Base-by-base conservation (phyloP, 192 early-diverging fungal genomes). In the Mortierella antarctica region DNA sequence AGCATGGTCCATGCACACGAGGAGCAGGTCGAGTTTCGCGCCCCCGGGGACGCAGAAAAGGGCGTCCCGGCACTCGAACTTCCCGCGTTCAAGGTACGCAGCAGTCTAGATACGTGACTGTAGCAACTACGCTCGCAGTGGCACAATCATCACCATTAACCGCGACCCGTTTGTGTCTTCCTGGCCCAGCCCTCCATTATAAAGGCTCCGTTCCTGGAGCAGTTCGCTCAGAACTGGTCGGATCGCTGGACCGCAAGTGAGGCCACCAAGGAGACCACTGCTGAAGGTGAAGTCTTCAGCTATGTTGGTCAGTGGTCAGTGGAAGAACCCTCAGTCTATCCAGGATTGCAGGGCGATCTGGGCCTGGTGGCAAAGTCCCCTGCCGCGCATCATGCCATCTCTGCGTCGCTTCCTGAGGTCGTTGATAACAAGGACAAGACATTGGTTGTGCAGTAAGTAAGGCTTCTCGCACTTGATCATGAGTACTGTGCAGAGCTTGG, bases 351-450 rank as follows among this genome's bases (percentile, higher is more conserved):
- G n/a, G 91, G 89, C 47, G 95, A 97, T 83, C 67, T 83, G 40
- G 95, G 91, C 17, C 85, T 97, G 40, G 92, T 95, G 10, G 89
- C 93, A 57, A 94, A 95, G 83, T 87, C 89, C 55, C 81, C 89
- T 17, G 95, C 94, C 18, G 89, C 93, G 4, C 93, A 95, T 82
- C 93, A 95, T 65, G 95, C 96, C 17, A 95, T 97, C 63, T 92
- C 96, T 17, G 88, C 92, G 2, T 77, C 70, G 54, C 91, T 97
- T 44, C 76, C 83, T 11, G 64, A 82, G 48, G 90, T 92, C 2
- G 56, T 97, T 46, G 94, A 95, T 67, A 89, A 90, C 41, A 90
- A 83, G 4, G 89, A 83, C 51, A 89, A 92, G 69, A 83, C 89
- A 13, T 80, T 96, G 42, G 93, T 97, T 12, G 86, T 95, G 52